phyloP scores from a whole-genome alignment of 768 basidiomycete species.

The Phlebiopsis gigantea region DNA sequence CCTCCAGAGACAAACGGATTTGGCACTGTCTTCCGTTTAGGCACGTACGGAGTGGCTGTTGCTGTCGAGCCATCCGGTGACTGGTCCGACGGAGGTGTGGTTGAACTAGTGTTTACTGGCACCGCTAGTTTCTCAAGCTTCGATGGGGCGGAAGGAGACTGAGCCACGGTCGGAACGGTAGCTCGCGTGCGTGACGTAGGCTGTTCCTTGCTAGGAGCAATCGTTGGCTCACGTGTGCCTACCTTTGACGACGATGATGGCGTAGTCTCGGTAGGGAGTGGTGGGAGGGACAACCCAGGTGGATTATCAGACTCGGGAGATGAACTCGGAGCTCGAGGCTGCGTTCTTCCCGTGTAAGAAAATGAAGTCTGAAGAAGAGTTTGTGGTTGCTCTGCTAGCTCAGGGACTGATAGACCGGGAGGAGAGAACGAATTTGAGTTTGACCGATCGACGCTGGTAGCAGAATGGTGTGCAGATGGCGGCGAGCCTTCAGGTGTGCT shows the following conservation, averaged over 20 bases:
- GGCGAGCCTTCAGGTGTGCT: conserved; percentile 27
- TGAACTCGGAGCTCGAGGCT: neutral
- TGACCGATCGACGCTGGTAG: neutral
- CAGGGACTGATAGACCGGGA: conserved; percentile 6
- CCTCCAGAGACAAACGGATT: conserved; percentile 52
- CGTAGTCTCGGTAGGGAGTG: conserved; percentile 4
- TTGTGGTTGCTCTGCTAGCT: neutral
- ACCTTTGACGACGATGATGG: neutral
- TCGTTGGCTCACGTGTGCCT: neutral
- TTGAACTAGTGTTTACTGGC: neutral
- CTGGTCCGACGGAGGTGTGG: neutral
- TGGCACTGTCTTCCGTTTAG: conserved; percentile 13
- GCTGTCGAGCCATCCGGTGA: neutral
- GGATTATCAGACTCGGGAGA: conserved; percentile 4
- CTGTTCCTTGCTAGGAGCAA: neutral
- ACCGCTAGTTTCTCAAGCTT: neutral
- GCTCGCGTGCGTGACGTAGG: neutral
- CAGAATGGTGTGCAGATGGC: neutral
- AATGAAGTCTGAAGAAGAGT: neutral
- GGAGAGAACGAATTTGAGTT: conserved; percentile 16
- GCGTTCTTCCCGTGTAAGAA: neutral
- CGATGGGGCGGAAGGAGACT: neutral
- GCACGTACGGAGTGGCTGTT: conserved; percentile 9
- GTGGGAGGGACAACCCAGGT: neutral
- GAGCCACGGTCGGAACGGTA: neutral